Base-by-base conservation (phyloP, 371 early-diverging fungal genomes). In the Rhizopus delemar region DNA sequence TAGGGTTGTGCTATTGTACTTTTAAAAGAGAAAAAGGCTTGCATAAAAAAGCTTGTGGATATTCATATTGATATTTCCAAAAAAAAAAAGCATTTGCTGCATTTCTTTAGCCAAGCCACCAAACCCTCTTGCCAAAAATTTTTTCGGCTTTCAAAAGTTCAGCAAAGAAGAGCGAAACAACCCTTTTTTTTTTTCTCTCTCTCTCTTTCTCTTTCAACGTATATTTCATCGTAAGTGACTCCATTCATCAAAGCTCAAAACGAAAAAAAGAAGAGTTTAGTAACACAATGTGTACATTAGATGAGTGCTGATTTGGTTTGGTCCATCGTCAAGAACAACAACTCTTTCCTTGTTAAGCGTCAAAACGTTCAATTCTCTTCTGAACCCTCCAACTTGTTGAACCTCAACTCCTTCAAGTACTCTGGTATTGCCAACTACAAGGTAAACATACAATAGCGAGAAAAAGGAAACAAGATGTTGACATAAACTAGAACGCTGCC, bases 341-440 rank as follows among this genome's bases (percentile, higher is more conserved):
- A 83, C 83, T 85, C 88, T 72, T 95, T 89, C 87, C 79, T 95
- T 63, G 93, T 93, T 72, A 92, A 93, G 89, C 86, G 92, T 67
- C 80, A 80, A 77, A 91, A 91, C 57, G 84, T 86, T 70, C 82
- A 87, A 79, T 83, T 95, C 83, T 85, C 87, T 64, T 65, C 87
- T 53, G 94, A 95, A 81, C 83, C 86, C 66, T 84, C 86, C 65
- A 94, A 93, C 90, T 81, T 94, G 77, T 77, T 73, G 76, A 92
- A 92, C 85, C 62, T 78, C 75, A 85, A 95, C 88, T 77, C 90
- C 60, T 90, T 84, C 87, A 93, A 92, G 87, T 90, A 82, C 88
- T 90, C 92, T 71, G 90, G 90, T 62, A 54, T 93, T 70, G 91
- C 90, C 70, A 88, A 87, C 86, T 69, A 69, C 71, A 89, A 89